A percentile compares a stretch with the other conserved stretches of the same genome.
Evolutionary conservation across 371 early-diverging fungal genomes (phyloP).

Genomic region (Syncephalis fuscata): DNA sequence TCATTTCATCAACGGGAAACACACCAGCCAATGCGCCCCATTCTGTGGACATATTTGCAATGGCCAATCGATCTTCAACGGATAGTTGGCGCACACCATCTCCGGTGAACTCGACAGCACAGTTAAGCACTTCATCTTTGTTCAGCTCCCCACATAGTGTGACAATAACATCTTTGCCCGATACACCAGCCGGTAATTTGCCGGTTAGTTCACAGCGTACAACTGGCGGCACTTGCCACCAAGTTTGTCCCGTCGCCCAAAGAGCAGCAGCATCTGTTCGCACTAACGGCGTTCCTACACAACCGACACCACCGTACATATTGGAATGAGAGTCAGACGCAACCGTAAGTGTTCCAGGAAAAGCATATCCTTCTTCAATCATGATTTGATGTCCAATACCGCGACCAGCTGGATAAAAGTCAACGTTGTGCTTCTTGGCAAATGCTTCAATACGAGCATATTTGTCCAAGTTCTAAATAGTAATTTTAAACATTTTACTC

Average conservation of each 20-base stretch:
- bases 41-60: conserved; percentile 97
- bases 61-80: conserved; percentile 82
- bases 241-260: conserved; percentile 92
- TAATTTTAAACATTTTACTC: not conserved
- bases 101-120: conserved; percentile 85
- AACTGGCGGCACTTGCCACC: conserved; percentile 96
- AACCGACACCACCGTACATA: conserved; percentile 93
- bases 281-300: conserved; percentile 89
- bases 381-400: conserved; percentile 96
- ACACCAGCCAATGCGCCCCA: conserved; percentile 96
- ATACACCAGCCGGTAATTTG: conserved; percentile 52
- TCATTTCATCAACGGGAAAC: conserved; percentile 75
- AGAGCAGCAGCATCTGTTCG: conserved; percentile 94
- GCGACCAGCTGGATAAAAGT: conserved; percentile 88
- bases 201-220: conserved; percentile 70
- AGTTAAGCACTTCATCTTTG: conserved; percentile 83
- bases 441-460: conserved; percentile 70
- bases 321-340: conserved; percentile 97
- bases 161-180: conserved; percentile 92
- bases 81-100: conserved; percentile 41
- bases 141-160: conserved; percentile 74
- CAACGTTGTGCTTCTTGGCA: conserved; percentile 64
- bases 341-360: conserved; percentile 81
- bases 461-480: conserved; percentile 59
- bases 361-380: conserved; percentile 91